phyloP scores from a whole-genome alignment of 1,139 yeast species.

The Hyphopichia buzzinii region DNA sequence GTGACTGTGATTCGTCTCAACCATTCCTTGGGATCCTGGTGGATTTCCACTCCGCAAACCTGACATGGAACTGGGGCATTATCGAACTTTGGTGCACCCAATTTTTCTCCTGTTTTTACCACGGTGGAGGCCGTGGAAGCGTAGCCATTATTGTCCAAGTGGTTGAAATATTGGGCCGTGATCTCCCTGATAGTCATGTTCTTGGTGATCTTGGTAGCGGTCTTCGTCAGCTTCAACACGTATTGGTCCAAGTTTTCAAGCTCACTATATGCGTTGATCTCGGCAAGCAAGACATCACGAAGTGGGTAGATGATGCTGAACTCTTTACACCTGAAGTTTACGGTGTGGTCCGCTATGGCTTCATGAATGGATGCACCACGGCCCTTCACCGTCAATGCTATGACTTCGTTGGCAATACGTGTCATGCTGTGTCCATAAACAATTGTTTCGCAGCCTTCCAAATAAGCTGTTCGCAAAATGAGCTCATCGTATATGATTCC shows the following conservation, averaged over 20 bases:
- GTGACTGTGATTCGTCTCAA: conserved; percentile 69
- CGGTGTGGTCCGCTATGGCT: conserved; percentile 46
- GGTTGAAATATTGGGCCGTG: conserved; percentile 68
- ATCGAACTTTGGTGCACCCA: conserved; percentile 51
- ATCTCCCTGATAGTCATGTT: conserved; percentile 80
- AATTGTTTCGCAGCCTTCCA: conserved; percentile 50
- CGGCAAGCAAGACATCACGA: conserved; percentile 69
- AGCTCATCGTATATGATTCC: conserved; percentile 49
- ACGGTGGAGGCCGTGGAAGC: conserved; percentile 94
- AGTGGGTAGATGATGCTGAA: conserved; percentile 63
- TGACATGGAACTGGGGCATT: conserved; percentile 34
- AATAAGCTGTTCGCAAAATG: conserved; percentile 46
- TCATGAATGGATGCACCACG: conserved; percentile 70
- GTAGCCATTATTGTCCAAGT: conserved; percentile 71
- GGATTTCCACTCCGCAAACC: conserved; percentile 51
- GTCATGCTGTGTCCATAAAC: conserved; percentile 83
- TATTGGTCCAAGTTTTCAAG: conserved; percentile 29
- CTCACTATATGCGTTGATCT: conserved; percentile 53
- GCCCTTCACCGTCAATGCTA: conserved; percentile 85
- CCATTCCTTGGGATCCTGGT: conserved; percentile 67
- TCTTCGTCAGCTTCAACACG: conserved; percentile 20
- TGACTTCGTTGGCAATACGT: conserved; percentile 71
- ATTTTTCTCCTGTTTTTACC: conserved; percentile 81
- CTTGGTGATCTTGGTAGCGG: conserved; percentile 46
- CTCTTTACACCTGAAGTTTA: conserved; percentile 23